A percentile compares a stretch with the other conserved stretches of the same genome.
Conservation (phyloP, 768 basidiomycete species). For the Saitozyma podzolica region DNA sequence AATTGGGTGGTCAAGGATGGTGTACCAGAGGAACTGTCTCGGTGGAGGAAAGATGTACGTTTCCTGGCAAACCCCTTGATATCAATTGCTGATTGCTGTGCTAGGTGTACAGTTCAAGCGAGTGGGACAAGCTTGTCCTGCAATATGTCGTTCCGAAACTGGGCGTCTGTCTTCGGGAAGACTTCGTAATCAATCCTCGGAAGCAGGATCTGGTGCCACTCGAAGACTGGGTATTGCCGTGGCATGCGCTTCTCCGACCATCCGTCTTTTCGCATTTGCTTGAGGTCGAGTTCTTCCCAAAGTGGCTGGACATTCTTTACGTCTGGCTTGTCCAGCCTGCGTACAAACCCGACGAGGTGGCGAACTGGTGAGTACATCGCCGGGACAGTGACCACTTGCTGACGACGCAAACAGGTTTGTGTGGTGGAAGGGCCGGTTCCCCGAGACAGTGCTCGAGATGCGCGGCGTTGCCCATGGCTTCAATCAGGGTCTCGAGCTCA, state of each 20-base stretch:
- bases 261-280: conserved; percentile 80
- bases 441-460: conserved; percentile 67
- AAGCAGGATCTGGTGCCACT: conserved; percentile 84
- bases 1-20: conserved; percentile 72
- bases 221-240: conserved; percentile 66
- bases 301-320: conserved; percentile 89
- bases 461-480: conserved; percentile 75
- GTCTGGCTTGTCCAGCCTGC: conserved; percentile 88
- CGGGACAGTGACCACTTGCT: conserved; percentile 1
- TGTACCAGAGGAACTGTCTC: conserved; percentile 69
- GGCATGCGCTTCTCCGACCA: conserved; percentile 71
- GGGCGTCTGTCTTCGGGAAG: conserved; percentile 70
- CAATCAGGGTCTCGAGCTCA: conserved; percentile 81
- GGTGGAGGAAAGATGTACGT: conserved; percentile 76
- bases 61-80: not conserved
- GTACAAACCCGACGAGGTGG: conserved; percentile 87
- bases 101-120: conserved; percentile 71
- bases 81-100: conserved; percentile 4
- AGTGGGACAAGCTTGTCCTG: conserved; percentile 89
- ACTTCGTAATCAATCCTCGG: conserved; percentile 84
- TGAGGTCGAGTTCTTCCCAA: conserved; percentile 91
- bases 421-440: conserved; percentile 81
- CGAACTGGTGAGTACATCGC: conserved; percentile 71
- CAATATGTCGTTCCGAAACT: conserved; percentile 92
- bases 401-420: conserved; percentile 51